Evolutionary conservation across 1,139 yeast species (phyloP), one percentile per base, ranked within the genome.

Genomic region (Blastobotrys illinoisensis): DNA sequence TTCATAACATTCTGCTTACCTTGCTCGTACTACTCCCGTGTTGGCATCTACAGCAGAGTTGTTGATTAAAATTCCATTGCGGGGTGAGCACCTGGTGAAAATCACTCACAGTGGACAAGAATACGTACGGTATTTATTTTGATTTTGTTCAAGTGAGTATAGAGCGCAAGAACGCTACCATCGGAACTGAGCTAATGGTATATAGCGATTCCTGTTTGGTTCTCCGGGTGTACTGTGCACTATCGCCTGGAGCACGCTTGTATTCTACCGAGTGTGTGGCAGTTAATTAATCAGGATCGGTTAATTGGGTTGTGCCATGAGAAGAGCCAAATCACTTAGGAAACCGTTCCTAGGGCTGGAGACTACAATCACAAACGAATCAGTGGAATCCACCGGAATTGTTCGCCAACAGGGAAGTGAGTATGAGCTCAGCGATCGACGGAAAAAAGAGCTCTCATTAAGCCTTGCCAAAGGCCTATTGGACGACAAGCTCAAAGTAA

Each of bases 401-500:
- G 20, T 14, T 40, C 43, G 40, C 36, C 44, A 48, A 9, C 36
- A 44, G 14, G 50, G 43, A 9, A 24, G 44, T 21, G 40, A 48
- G 11, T 48, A 28, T 18, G 50, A 48, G 21, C 50, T 48, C 18
- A 36, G 46, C 7, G 46, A 48, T 26, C 26, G 43, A 24, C 40
- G 43, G 21, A 48, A 48, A 26, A 28, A 48, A 18, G 50, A 48
- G 21, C 50, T 48, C 21, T 44, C 50, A 4, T 13, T 48, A 36
- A 14, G 46, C 20, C 40, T 48, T 26, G 40, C 46, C 36, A 48
- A 48, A 28, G 50, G 43, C 3, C 36, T 48, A 7, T 20, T 44
- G 9, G 50, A 48, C 23, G 53, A 50, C 40, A 50, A 32, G 53
- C 40, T 46, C 26, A 46, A 50, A 20, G 46, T 36, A 24, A 28